Evolutionary conservation across 805 yeast species (phyloP), one percentile per base, ranked within the genome.

Genomic region (Candida pini): DNA sequence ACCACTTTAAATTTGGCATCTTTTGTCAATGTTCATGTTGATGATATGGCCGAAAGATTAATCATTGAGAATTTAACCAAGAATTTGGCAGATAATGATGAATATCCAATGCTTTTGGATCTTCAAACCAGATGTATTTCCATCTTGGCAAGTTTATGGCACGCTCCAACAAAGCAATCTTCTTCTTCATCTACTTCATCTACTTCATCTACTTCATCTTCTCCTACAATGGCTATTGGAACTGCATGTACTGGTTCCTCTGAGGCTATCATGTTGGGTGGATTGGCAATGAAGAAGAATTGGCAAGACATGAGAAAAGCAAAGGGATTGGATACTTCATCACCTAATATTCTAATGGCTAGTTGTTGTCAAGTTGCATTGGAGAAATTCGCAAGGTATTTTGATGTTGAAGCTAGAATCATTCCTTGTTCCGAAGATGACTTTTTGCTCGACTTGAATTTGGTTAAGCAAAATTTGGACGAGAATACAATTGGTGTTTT

Each of bases 191-290:
- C 94, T 4, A 66, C 86, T 20, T 96, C 96, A 17, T 78, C 95
- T 9, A 92, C 96, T 18, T 85, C 95, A 35, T 88, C 96, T 2
- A 96, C 96, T 5, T 87, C 96, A 2, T 79, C 90, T 1, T 96
- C 89, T 58, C 96, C 96, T 6, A 79, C 88, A 48, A 86, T 87
- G 84, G 77, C 94, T 4, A 66, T 86, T 20, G 97, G 97, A 17
- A 78, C 95, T 9, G 92, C 96, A 18, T 85, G 95, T 35, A 88
- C 96, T 2, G 97, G 97, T 5, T 87, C 96, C 2, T 79, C 90
- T 1, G 97, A 88, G 58, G 97, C 96, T 6, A 79, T 89, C 48
- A 86, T 87, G 84, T 73, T 88, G 34, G 97, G 94, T 28, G 97
- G 96, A 4, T 68, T 88, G 36, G 95, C 96, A 10, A 69, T 89